Evolutionary conservation across 192 early-diverging fungal species (phyloP), one percentile per base, ranked within the genome.

Genomic region (Gryganskiella cystojenkinii): DNA sequence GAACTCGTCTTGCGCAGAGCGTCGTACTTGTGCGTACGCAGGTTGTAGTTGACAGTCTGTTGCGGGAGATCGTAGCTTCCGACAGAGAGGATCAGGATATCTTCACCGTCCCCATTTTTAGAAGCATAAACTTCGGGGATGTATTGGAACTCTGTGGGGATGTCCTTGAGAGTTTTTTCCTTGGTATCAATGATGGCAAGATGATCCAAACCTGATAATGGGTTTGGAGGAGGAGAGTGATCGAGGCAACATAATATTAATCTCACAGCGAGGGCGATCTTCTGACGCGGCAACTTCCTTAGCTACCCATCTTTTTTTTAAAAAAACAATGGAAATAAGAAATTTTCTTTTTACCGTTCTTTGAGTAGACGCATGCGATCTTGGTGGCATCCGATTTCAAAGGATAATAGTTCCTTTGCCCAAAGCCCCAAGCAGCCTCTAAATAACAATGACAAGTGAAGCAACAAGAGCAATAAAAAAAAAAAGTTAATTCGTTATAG

Each of bases 361-460:
- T 44, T 33, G 37, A 73, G 52, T 86, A 75, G 33, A 59, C 58
- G 34, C 75, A 57, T 0, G 75, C 61, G 24, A 85, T 65, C 42
- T 85, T 83, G 56, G 67, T 64, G 1, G 69, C 43, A 53, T 83
- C 82, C 11, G 69, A 71, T 59, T 68, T 69, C 25, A 78, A 31
- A 30, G 74, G 74, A 19, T 78, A 78, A 47, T 27, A 78, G 5
- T 65, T 68, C 25, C 64, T 63, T 37, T 46, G 52, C 10, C 37
- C 74, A 42, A 78, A 78, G 22, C 30, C 53, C 74, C 74, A 78
- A 28, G 55, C 67, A 55, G 74, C 54, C 4, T 42, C 72, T 76
- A 63, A 45, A 27, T 55, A 30, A 33, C 71, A 27, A 40, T 40
- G n/a, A n/a, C n/a, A n/a, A n/a, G n/a, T n/a, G n/a, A n/a, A n/a